Percentiles rank a stretch among this genome's conserved stretches.
These are phyloP conservation scores for Salvia sclarea DNA, from an alignment of 305 asterid genomes.

Conservation along the genomic window DNA sequence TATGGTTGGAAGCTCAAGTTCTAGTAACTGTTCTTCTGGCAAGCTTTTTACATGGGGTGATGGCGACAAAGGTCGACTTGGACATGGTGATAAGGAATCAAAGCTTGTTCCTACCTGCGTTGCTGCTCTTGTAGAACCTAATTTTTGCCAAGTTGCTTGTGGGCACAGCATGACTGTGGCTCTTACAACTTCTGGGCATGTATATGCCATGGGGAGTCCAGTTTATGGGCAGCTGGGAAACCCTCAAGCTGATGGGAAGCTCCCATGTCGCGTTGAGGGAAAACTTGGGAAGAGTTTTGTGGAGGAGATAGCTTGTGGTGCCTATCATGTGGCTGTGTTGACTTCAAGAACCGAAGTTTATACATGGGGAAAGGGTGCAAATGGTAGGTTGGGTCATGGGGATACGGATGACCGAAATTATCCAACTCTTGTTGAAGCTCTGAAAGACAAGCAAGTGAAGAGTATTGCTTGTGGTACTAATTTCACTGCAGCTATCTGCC, in stretches of 20 bases:
- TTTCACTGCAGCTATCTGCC: slow-evolving; percentile 73
- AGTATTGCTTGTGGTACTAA: slow-evolving; percentile 69
- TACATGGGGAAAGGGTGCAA: slow-evolving; percentile 96
- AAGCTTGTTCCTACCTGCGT: slow-evolving; percentile 90
- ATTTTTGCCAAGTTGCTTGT: slow-evolving; percentile 90
- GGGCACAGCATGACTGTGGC: slow-evolving; percentile 93
- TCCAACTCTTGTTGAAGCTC: slow-evolving; percentile 66
- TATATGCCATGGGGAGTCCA: slow-evolving; percentile 84
- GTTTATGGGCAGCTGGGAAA: slow-evolving; percentile 92
- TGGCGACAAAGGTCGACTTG: slow-evolving; percentile 86
- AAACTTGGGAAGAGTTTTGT: slow-evolving; percentile 68
- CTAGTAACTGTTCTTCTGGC: slow-evolving; percentile 85
- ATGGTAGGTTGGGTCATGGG: slow-evolving; percentile 82
- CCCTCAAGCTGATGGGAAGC: slow-evolving; percentile 85
- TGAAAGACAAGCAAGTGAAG: slow-evolving; percentile 72
- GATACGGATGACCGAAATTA: slow-evolving; percentile 57
- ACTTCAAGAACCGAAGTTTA: slow-evolving; percentile 91
- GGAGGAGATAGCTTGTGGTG: slow-evolving; percentile 93
- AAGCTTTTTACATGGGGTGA: slow-evolving; percentile 97
- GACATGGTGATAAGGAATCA: slow-evolving; percentile 88
- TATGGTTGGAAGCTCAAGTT: slow-evolving; percentile 86
- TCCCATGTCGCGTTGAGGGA: slow-evolving; percentile 81
- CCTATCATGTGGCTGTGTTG: slow-evolving; percentile 91
- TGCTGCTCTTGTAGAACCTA: slow-evolving; percentile 91
- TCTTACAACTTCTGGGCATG: slow-evolving; percentile 86